phyloP scores from a whole-genome alignment of 1,284 basidiomycete species.

The Cerrena zonata region DNA sequence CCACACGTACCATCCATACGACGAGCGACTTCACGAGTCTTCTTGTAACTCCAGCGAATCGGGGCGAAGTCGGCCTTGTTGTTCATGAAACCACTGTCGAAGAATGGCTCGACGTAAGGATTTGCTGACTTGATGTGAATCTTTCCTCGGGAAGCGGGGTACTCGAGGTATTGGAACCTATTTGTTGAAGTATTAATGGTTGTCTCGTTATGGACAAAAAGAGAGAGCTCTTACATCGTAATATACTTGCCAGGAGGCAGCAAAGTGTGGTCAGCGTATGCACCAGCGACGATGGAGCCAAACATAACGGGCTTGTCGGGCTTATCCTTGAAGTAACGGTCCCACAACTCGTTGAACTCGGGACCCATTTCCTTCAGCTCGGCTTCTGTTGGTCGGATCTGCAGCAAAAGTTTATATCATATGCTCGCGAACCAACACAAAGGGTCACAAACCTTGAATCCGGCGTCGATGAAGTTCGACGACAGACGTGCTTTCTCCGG shows the following conservation, averaged over 20 bases:
- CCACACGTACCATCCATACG: conserved; percentile 57
- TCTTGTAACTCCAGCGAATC: conserved; percentile 72
- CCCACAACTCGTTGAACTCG: conserved; percentile 39
- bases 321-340: conserved; percentile 35
- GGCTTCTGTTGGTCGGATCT: conserved; percentile 39
- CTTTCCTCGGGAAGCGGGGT: conserved; percentile 64
- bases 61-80: conserved; percentile 72
- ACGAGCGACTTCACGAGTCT: conserved; percentile 65
- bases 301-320: conserved; percentile 46
- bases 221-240: conserved; percentile 44
- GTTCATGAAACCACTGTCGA: conserved; percentile 73
- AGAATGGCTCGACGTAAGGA: conserved; percentile 60
- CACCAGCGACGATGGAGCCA: conserved; percentile 60
- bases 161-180: conserved; percentile 69
- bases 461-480: conserved; percentile 68
- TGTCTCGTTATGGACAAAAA: neutral
- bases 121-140: conserved; percentile 58
- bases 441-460: conserved; percentile 53
- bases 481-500: conserved; percentile 65
- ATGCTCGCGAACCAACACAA: neutral
- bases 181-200: conserved; percentile 3
- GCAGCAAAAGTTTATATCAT: neutral
- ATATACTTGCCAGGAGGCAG: conserved; percentile 68
- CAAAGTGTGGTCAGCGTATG: conserved; percentile 64
- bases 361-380: conserved; percentile 42